phyloP scores from a whole-genome alignment of 176 grass and related monocot species.

The Oryza glumipatula region DNA sequence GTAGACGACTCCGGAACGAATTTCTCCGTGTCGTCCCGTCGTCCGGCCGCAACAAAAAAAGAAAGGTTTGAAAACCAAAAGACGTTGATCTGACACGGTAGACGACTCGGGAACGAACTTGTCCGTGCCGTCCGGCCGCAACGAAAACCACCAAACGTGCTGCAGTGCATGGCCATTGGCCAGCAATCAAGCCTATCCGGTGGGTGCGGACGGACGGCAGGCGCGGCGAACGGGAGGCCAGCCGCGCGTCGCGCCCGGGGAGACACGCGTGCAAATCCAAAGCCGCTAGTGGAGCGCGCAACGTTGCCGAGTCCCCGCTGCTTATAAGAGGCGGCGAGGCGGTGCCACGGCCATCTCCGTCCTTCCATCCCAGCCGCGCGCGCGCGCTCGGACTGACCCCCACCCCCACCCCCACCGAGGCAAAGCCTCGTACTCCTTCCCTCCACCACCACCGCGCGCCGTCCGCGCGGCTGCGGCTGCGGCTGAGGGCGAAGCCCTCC shows the following conservation, averaged over 20 bases:
- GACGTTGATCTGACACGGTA: no score
- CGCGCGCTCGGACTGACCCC: no score
- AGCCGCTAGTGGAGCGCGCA: not conserved
- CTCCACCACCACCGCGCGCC: no score
- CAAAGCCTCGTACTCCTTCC: no score
- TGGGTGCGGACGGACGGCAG: not conserved
- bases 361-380: conserved; percentile 32
- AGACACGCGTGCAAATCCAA: not conserved
- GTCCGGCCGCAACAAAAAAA: no score
- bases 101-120: no score
- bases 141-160: not conserved
- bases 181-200: not conserved
- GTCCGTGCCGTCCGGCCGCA: no score
- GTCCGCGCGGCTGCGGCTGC: no score
- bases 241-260: not conserved
- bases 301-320: no score
- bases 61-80: no score
- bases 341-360: not conserved
- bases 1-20: no score
- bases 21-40: not conserved
- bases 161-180: not conserved
- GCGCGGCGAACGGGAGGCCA: not conserved
- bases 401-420: no score
- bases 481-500: conserved; percentile 4
- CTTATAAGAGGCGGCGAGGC: conserved; percentile 27